Evolutionary conservation across 1,284 basidiomycete genomes (phyloP).

Genomic region (Tilletia horrida): DNA sequence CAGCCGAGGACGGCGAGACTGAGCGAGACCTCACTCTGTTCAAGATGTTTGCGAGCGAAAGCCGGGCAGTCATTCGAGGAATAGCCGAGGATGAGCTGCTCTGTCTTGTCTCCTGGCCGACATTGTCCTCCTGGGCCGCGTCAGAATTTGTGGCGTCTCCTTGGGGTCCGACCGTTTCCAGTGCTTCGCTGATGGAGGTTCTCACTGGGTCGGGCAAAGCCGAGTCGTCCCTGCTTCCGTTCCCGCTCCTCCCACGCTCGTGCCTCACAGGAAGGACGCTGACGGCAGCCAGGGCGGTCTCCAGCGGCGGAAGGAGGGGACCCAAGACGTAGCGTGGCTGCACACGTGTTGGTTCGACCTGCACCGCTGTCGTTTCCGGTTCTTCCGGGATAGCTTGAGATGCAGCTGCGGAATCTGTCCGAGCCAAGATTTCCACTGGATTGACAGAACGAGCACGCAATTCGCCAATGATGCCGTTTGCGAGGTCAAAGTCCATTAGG

Average conservation of each 20-base stretch:
- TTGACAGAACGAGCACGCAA: constrained; percentile 37
- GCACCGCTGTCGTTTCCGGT: neutral
- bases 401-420: neutral
- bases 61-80: neutral
- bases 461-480: constrained; percentile 45
- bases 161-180: neutral
- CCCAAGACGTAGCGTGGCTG: neutral
- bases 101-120: no score
- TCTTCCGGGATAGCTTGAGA: neutral
- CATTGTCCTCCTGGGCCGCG: no score
- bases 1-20: neutral
- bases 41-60: neutral
- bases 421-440: neutral
- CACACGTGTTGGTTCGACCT: neutral
- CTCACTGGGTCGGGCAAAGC: neutral
- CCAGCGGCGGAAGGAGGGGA: neutral
- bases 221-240: constrained; percentile 7
- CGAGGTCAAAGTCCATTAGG: constrained; percentile 36
- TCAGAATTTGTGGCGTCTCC: no score
- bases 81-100: no score
- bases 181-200: neutral
- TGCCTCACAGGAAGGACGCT: neutral
- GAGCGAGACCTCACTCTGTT: neutral
- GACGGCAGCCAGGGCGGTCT: neutral
- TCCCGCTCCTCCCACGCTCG: neutral